Evolutionary conservation across 208 protist species (phyloP), one percentile per base, ranked within the genome.

Genomic region (Herpetomonas samuelpessoai): DNA sequence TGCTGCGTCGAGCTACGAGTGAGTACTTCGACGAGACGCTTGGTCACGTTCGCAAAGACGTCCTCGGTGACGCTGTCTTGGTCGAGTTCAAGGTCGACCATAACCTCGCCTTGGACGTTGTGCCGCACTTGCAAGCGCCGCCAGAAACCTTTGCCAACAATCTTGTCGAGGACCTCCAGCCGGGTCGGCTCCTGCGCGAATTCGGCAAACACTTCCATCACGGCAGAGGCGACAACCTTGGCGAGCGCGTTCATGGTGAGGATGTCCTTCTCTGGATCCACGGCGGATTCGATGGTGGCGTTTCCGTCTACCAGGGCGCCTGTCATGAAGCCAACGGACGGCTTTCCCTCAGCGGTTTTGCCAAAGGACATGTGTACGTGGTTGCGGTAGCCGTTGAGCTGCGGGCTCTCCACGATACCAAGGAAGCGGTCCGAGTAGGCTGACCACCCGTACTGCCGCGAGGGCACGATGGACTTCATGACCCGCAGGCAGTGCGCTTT

Each of bases 351-450:
- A 0, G 68, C 65, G 46, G 74, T 68, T 35, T 62, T 67, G n/a
- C 94, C 96, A 64, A 94, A 93, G 21, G 90, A 87, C 21, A 97
- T 75, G 55, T 94, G 81, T 24, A 87, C 79, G 73, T 98, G 96
- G 54, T 98, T 98, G 50, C 96, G 86, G 72, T 98, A 98, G 18
- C 90, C 82, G 50, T 74, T 60, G 24, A 60, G 70, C 0, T 65
- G 31, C 1, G 94, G 92, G 51, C 91, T 95, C 52, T 62, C 49
- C 14, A 95, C 22, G 26, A 98, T 66, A 28, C 77, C 87, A 12
- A 81, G 10, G 48, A 91, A 91, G 46, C 77, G 67, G 9, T 71
- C 57, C 16, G 63, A 38, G 19, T 67, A 68, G 41, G 68, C 49
- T 28, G 76, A 70, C 60, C 74, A 57, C 38, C 71, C 73, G 68